Evolutionary conservation across 1,284 basidiomycete species (phyloP).

Genomic region (Fomitopsis pinicola): DNA sequence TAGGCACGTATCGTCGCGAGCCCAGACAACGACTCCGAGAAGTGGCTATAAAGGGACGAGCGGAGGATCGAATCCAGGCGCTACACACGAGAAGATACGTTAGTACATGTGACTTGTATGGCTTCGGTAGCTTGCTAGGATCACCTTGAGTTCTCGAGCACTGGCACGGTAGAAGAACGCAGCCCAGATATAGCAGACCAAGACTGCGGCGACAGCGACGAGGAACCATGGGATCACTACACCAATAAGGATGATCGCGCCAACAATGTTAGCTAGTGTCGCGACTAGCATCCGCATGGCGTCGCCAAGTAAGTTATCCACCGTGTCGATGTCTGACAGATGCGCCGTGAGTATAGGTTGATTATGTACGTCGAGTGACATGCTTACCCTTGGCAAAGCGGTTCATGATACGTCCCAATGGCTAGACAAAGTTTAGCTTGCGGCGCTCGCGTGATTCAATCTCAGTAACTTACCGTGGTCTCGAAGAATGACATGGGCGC

Average conservation of each 20-base stretch:
- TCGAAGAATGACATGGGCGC: conserved; percentile 90
- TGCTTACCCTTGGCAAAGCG: conserved; percentile 61
- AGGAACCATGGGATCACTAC: conserved; percentile 86
- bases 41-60: conserved; percentile 73
- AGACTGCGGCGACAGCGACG: conserved; percentile 61
- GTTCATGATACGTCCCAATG: conserved; percentile 88
- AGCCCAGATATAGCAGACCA: conserved; percentile 56
- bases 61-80: conserved; percentile 61
- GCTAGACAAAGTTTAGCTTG: conserved; percentile 33
- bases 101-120: conserved; percentile 41
- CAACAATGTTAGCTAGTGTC: conserved; percentile 64
- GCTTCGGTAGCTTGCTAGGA: neutral
- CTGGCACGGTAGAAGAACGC: conserved; percentile 85
- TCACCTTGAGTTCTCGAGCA: conserved; percentile 79
- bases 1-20: conserved; percentile 78
- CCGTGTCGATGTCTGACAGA: conserved; percentile 70
- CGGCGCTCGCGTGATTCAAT: too few species aligned
- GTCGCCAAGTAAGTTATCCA: conserved; percentile 78
- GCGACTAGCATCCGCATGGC: conserved; percentile 71
- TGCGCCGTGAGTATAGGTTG: neutral
- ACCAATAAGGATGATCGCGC: conserved; percentile 75
- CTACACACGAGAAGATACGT: neutral
- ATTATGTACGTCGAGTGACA: neutral
- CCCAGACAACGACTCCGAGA: conserved; percentile 76
- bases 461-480: conserved; percentile 52